Conservation (phyloP, 2,329 filamentous ascomycete species). For the Lachnellula arida region DNA sequence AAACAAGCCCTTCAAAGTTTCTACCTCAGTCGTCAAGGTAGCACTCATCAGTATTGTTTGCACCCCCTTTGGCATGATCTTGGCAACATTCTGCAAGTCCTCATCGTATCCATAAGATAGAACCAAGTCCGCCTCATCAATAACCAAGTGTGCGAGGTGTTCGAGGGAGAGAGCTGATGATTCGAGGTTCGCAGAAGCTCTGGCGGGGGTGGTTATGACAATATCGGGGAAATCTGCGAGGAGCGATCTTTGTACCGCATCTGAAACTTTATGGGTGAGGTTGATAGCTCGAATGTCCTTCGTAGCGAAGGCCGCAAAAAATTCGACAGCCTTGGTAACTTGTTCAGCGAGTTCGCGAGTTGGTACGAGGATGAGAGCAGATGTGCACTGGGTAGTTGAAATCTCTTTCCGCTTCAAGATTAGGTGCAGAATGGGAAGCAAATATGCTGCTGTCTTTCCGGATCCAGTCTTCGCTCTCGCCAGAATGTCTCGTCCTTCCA, state of each 20-base stretch:
- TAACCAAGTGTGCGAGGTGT: constrained; percentile 67
- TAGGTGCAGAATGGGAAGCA: constrained; percentile 80
- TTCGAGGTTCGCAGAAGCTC: constrained; percentile 74
- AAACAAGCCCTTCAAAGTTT: constrained; percentile 79
- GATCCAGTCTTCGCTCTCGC: constrained; percentile 93
- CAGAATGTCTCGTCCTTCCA: constrained; percentile 84
- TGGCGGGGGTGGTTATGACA: constrained; percentile 84
- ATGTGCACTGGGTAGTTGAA: constrained; percentile 51
- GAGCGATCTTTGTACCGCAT: constrained; percentile 81
- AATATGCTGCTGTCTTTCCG: constrained; percentile 95
- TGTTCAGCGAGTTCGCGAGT: constrained; percentile 93
- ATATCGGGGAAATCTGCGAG: constrained; percentile 84
- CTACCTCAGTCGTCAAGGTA: constrained; percentile 82
- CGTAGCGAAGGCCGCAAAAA: constrained; percentile 76
- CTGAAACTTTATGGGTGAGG: constrained; percentile 83
- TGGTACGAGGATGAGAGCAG: constrained; percentile 85
- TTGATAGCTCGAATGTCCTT: constrained; percentile 81
- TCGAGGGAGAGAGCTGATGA: constrained; percentile 65
- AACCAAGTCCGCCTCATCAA: constrained; percentile 93
- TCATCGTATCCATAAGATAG: constrained; percentile 92
- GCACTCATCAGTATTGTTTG: constrained; percentile 94
- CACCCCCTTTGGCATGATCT: constrained; percentile 74
- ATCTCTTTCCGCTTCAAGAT: constrained; percentile 76
- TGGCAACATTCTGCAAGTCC: constrained; percentile 75
- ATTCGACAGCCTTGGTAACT: constrained; percentile 72